A percentile compares a stretch with the other conserved stretches of the same genome.
Evolutionary conservation across 306 rosid genomes (phyloP).

Genomic region (Rosa rugosa): DNA sequence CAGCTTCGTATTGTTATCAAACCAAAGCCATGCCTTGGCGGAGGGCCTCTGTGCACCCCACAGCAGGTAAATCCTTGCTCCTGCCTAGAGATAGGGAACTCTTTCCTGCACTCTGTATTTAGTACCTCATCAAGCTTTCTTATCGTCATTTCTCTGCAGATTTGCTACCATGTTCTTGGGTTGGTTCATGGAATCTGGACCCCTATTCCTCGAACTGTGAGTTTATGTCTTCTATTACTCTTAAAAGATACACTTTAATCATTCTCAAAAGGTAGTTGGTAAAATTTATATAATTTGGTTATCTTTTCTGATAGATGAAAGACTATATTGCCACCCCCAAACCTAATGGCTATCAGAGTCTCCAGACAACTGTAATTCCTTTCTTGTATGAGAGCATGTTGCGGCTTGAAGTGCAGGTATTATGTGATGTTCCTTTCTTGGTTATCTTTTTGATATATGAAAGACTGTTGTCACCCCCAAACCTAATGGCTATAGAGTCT

Average conservation of each 20-base stretch:
- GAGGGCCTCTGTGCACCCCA: conserved; percentile 84
- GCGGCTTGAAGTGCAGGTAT: conserved; percentile 95
- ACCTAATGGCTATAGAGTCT: conserved; percentile 93
- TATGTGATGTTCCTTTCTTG: conserved; percentile 17
- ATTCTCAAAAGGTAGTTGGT: not conserved
- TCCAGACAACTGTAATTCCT: conserved; percentile 91
- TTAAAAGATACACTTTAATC: conserved; percentile 16
- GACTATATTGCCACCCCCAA: conserved; percentile 98
- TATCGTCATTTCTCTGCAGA: conserved; percentile 54
- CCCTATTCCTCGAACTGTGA: conserved; percentile 95
- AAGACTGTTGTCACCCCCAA: conserved; percentile 94
- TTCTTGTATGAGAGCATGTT: conserved; percentile 95
- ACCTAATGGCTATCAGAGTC: conserved; percentile 99
- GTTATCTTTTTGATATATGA: conserved; percentile 49
- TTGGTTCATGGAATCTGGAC: conserved; percentile 96
- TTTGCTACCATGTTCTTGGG: conserved; percentile 96
- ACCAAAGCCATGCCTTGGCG: conserved; percentile 77
- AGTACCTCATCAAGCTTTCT: conserved; percentile 14
- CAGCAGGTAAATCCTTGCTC: conserved; percentile 64
- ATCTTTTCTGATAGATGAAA: conserved; percentile 58
- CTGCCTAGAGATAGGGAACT: conserved; percentile 16
- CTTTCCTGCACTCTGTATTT: conserved; percentile 24
- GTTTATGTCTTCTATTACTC: conserved; percentile 40
- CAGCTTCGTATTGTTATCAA: conserved; percentile 92
- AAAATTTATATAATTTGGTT: conserved; percentile 5